phyloP scores from a whole-genome alignment of 2,329 filamentous ascomycete genomes.

The Ustilaginoidea virens region DNA sequence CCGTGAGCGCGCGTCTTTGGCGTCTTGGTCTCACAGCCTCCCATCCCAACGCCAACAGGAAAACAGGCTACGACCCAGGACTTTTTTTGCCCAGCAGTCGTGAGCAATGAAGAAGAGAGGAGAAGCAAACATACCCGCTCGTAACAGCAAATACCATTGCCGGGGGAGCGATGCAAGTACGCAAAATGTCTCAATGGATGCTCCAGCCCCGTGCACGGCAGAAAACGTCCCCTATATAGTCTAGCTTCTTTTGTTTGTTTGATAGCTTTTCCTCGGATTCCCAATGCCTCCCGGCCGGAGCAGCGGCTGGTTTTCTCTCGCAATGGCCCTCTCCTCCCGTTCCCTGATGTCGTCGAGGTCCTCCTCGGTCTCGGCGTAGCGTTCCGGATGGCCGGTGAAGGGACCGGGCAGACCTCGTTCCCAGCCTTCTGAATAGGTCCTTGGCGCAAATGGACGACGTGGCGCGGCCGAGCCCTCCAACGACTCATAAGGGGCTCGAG shows the following conservation, averaged over 20 bases:
- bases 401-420: slow-evolving; percentile 34
- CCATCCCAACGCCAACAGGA: too few relatives aligned
- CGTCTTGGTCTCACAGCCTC: too few relatives aligned
- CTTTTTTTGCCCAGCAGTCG: too few relatives aligned
- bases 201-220: too few relatives aligned
- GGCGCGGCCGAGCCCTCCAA: slow-evolving; percentile 12
- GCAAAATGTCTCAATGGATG: too few relatives aligned
- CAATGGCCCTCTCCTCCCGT: slow-evolving; percentile 34
- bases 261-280: slow-evolving; percentile 25
- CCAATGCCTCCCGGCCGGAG: slow-evolving; percentile 34
- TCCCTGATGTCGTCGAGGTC: slow-evolving; percentile 34
- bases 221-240: too few relatives aligned
- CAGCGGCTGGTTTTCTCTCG: slow-evolving; percentile 33
- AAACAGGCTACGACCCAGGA: too few relatives aligned
- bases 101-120: too few relatives aligned
- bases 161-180: too few relatives aligned
- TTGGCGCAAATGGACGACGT: slow-evolving; percentile 21
- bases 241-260: slow-evolving; percentile 17
- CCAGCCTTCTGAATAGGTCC: slow-evolving; percentile 33
- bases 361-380: slow-evolving; percentile 34
- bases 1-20: too few relatives aligned
- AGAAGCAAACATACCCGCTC: too few relatives aligned
- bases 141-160: too few relatives aligned
- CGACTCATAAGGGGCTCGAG: slow-evolving; percentile 10
- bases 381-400: slow-evolving; percentile 35